Evolutionary conservation across 148 eudicot species (phyloP), one percentile per base, ranked within the genome.

Genomic region (Spergularia bocconei): DNA sequence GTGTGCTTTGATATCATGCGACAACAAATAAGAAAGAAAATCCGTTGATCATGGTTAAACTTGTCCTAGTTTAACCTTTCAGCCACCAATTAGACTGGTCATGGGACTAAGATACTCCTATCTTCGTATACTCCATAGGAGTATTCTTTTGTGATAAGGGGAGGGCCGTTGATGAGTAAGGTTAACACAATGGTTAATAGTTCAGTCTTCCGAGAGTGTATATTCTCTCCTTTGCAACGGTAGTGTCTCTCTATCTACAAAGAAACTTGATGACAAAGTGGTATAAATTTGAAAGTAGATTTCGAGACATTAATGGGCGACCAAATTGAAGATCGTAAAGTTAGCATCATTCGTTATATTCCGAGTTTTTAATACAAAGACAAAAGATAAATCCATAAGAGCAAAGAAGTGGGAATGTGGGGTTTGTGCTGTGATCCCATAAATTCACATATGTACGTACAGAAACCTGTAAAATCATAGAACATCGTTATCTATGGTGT

Each of bases 21-120:
- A 65, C 61, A 10, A 41, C 11, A 1, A 7, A 20, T 11, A 21
- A 29, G 6, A 13, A 33, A 21, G 5, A 29, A 76, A 29, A 67
- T 75, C 0, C 12, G 36, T 48, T 36, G 13, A 5, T 52, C 74
- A 77, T 77, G 8, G 63, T 63, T 77, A 50, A 44, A 48, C 17
- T 38, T 70, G 39, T 29, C n/a, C 17, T 47, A 52, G 19, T 52
- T 54, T 10, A 13, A 21, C 55, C 67, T 21, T 3, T 39, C 25
- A 12, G 16, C 41, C 20, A 57, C 59, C 14, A 39, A 69, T 29
- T n/a, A 25, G 23, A 36, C 23, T 51, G 21, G 59, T 59, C 17
- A 44, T 52, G 15, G 44, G 48, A 55, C 44, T 63, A 14, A 12
- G 7, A 47, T 41, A 67, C 14, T 66, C 23, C 16, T 13, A 33